Percentiles rank a stretch among this genome's conserved stretches.
These are phyloP conservation scores for Podospora pseudopauciseta DNA, from an alignment of 495 filamentous ascomycete genomes.

Conservation along the genomic window DNA sequence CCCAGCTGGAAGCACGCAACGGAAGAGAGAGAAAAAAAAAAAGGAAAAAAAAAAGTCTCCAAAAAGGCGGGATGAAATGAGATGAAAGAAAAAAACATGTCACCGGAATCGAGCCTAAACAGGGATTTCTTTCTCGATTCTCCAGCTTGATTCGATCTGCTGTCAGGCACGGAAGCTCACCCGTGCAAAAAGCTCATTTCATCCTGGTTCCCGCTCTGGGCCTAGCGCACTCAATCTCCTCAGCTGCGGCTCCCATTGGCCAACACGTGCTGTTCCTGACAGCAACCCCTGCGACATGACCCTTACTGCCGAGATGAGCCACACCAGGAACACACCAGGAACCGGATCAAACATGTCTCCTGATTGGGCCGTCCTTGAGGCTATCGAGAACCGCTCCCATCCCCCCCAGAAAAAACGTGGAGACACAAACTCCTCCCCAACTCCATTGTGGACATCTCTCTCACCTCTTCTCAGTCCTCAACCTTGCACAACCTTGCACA, in stretches of 20 bases:
- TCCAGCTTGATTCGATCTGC: not conserved
- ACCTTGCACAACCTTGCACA: not conserved
- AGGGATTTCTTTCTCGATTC: not conserved
- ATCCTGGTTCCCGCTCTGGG: slow-evolving; percentile 1
- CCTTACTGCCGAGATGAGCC: slow-evolving; percentile 23
- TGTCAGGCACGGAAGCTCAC: not conserved
- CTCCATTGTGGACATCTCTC: not conserved
- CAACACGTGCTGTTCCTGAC: slow-evolving; percentile 8
- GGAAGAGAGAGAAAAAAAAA: not conserved
- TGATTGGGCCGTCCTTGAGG: slow-evolving; percentile 21
- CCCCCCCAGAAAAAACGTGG: slow-evolving; percentile 17
- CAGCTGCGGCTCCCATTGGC: slow-evolving; percentile 16
- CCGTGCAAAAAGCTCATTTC: not conserved
- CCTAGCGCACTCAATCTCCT: slow-evolving; percentile 7
- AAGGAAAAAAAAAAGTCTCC: not conserved
- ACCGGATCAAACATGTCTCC: not conserved
- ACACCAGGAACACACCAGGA: slow-evolving; percentile 15
- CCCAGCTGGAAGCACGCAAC: not conserved
- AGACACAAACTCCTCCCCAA: not conserved
- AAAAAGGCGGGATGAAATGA: not conserved
- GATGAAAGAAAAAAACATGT: not conserved
- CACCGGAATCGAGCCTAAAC: not conserved
- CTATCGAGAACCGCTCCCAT: slow-evolving; percentile 14
- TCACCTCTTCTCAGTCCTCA: not conserved
- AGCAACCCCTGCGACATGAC: slow-evolving; percentile 12